Percentiles rank a stretch among this genome's conserved stretches.
Conservation (phyloP, 2,329 filamentous ascomycete species). For the Fusarium guadeloupense region DNA sequence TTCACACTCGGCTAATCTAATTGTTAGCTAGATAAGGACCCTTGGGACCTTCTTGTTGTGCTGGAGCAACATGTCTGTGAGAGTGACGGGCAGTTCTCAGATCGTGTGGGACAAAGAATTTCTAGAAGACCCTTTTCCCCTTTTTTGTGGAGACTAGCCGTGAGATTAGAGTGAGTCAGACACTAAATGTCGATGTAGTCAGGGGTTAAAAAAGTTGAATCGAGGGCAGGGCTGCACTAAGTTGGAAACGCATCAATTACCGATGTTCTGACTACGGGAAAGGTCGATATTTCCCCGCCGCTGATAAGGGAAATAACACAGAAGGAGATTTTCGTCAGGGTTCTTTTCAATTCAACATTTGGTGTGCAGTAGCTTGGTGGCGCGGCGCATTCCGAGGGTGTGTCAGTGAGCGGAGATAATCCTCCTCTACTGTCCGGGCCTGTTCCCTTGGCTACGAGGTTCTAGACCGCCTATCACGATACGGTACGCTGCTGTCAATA, state of each 20-base stretch:
- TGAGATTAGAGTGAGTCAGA: slow-evolving; percentile 24
- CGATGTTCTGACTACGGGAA: slow-evolving; percentile 16
- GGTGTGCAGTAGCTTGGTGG: slow-evolving; percentile 21
- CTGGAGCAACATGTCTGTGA: slow-evolving; percentile 14
- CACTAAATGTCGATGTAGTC: slow-evolving; percentile 11
- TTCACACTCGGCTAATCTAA: slow-evolving; percentile 8
- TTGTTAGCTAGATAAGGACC: no score
- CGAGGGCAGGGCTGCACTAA: slow-evolving; percentile 10
- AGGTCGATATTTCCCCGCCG: slow-evolving; percentile 22
- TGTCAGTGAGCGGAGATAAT: slow-evolving; percentile 8
- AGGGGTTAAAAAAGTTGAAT: slow-evolving; percentile 9
- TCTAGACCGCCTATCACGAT: slow-evolving; percentile 26
- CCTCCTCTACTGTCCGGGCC: background rate
- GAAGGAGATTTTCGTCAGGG: slow-evolving; percentile 22
- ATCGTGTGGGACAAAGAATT: slow-evolving; percentile 21
- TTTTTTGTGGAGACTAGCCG: slow-evolving; percentile 18
- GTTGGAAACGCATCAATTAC: slow-evolving; percentile 18
- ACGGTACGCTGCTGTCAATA: background rate
- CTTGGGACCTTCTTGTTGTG: slow-evolving; percentile 26
- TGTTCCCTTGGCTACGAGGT: background rate
- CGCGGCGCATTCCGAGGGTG: background rate
- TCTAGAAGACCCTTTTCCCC: slow-evolving; percentile 31
- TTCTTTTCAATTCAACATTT: slow-evolving; percentile 13
- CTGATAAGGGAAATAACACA: slow-evolving; percentile 31
- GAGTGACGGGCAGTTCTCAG: slow-evolving; percentile 10